Evolutionary conservation across 768 basidiomycete genomes (phyloP), one percentile per base, ranked within the genome.

Genomic region (Porpolomopsis calyptriformis): DNA sequence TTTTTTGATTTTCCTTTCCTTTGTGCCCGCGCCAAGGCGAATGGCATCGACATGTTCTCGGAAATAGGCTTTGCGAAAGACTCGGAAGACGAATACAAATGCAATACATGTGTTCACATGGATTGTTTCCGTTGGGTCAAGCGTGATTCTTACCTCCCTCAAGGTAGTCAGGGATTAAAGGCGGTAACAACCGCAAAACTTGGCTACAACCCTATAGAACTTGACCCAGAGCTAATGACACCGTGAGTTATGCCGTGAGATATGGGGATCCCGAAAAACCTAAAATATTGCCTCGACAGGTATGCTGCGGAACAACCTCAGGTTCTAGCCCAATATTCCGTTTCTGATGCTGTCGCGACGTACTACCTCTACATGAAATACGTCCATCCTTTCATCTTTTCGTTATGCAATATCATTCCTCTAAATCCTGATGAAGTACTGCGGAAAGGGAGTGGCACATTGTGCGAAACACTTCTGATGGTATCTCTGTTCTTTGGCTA

Each of bases 311-410:
- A 98, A 58, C 90, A 93, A 54, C 96, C 96, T 0, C 93, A 98
- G 58, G 64, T 80, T 1, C 78, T 99, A 14, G 94, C 96, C 0
- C 89, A 93, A 58, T 99, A 99, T 64, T 98, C 96, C 55, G 96
- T 99, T 22, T 99, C 96, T 62, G 96, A 99, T 73, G 96, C 96
- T 0, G 96, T 98, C 8, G 94, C 96, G n/a, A 99, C 96, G 1
- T 98, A 99, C 62, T 98, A 98, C 63, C 76, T 99, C 27, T 98
- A 99, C 67, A 99, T 98, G 96, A 99, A 98, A 92, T 99, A 99
- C 56, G 93, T 99, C 8, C 93, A 98, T 58, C 96, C 96, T 0
- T 99, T 99, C 74, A 89, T 99, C 51, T 99, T 99, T 69, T 98
- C 96, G 7, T 67, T 99, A 29, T 98, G 96, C 65, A 99, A 96